Percentiles rank a stretch among this genome's conserved stretches.
Evolutionary conservation across 768 basidiomycete species (phyloP).

Genomic region (Kwoniella botswanensis): DNA sequence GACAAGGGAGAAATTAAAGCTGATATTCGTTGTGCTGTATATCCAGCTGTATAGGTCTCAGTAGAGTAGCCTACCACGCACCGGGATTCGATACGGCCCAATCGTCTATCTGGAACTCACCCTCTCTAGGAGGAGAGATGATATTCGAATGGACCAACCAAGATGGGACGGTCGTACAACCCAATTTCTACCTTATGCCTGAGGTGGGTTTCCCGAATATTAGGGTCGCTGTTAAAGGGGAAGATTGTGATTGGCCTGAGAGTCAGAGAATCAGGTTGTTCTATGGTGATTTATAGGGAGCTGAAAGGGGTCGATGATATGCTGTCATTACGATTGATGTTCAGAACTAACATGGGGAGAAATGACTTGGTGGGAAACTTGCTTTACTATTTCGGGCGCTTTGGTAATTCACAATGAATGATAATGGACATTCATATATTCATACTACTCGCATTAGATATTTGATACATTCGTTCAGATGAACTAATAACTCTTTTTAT

Average conservation of each 20-base stretch:
- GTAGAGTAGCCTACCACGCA: not conserved
- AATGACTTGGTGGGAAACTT: too few relatives aligned
- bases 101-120: not conserved
- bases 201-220: not conserved
- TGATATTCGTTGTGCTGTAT: not conserved
- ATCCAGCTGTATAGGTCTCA: not conserved
- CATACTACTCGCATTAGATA: too few relatives aligned
- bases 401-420: too few relatives aligned
- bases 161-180: not conserved
- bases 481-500: too few relatives aligned
- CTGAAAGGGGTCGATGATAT: too few relatives aligned
- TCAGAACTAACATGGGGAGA: too few relatives aligned
- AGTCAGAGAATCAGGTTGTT: not conserved
- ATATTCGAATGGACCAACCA: slow-evolving; percentile 5
- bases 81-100: not conserved
- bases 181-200: slow-evolving; percentile 1
- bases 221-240: not conserved
- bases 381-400: too few relatives aligned
- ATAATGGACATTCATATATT: too few relatives aligned
- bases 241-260: not conserved
- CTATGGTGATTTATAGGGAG: not conserved
- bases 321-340: too few relatives aligned
- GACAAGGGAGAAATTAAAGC: too few relatives aligned
- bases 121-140: not conserved
- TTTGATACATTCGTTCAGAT: too few relatives aligned